Evolutionary conservation across 176 grass and related monocot genomes (phyloP), one percentile per base, ranked within the genome.

Genomic region (Avena atlantica): DNA sequence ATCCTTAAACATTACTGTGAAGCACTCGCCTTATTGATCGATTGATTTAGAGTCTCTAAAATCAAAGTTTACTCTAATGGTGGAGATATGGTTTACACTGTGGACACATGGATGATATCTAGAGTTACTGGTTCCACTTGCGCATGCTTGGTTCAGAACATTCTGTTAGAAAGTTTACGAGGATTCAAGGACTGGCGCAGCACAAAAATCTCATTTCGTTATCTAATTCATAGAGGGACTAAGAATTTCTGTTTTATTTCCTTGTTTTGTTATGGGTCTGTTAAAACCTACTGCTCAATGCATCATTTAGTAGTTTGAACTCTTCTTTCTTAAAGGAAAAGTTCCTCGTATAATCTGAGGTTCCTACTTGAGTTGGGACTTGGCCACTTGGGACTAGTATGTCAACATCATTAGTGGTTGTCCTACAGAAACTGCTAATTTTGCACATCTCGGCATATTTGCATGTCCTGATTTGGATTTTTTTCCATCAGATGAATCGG

Each of bases 281-380:
- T 70, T 70, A 40, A 74, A 49, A 74, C 0, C 9, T 49, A 49
- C 19, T 20, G 19, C 45, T 74, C 11, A 23, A 74, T 55, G 47
- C 24, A 52, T 55, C 24, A 51, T 53, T 49, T 55, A 19, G 49
- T 34, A 27, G 17, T 13, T 12, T 64, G 23, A 50, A 9, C 44
- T 21, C 10, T 74, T 44, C 37, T 40, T 40, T 40, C 17, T 27
- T 60, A 3, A 24, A 23, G 20, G n/a, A 51, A 13, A 51, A 20
- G 23, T 81, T 81, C 24, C 44, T 65, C 52, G 24, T 45, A 85
- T 76, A 85, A 15, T 65, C 45, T 63, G 24, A 15, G 70, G 57
- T 59, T 9, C 59, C 57, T 60, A 60, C 57, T 60, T 58, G 19
- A 58, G 56, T n/a, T n/a, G 57, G 20, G 57, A 59, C 57, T 60